These are phyloP conservation scores for Thermomyces lanuginosus DNA, from an alignment of 2,329 filamentous ascomycete genomes.

Conservation along the genomic window DNA sequence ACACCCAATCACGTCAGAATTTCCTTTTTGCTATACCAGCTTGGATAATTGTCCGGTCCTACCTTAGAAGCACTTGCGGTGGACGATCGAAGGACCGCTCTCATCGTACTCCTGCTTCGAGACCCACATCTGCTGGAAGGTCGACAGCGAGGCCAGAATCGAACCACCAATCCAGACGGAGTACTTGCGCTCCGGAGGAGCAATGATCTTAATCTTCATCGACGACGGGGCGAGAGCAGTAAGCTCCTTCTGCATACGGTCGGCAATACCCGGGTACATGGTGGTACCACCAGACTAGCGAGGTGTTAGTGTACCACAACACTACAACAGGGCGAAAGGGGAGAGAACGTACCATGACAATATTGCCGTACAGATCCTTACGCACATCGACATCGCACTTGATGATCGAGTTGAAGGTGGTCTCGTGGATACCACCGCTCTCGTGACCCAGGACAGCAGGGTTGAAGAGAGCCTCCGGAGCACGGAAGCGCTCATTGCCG, in stretches of 20 bases:
- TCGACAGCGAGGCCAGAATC: constrained; percentile 96
- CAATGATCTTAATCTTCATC: constrained; percentile 99
- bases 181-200: constrained; percentile 99
- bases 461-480: constrained; percentile 98
- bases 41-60: constrained; percentile 19
- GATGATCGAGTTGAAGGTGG: constrained; percentile 99
- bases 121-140: constrained; percentile 99
- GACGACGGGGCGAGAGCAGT: constrained; percentile 96
- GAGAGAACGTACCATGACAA: constrained; percentile 77
- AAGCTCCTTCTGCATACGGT: constrained; percentile 99
- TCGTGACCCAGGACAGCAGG: constrained; percentile 96
- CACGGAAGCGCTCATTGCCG: constrained; percentile 99
- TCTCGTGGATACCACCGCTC: constrained; percentile 97
- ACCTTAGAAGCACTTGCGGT: constrained; percentile 99
- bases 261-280: constrained; percentile 99
- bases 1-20: constrained; percentile 15
- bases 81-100: constrained; percentile 96
- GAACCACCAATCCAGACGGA: constrained; percentile 99
- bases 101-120: constrained; percentile 99
- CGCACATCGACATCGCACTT: constrained; percentile 99
- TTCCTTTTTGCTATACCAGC: constrained; percentile 28
- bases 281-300: constrained; percentile 95
- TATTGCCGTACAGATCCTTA: constrained; percentile 99
- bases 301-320: constrained; percentile 5
- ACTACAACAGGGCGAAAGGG: not conserved